Evolutionary conservation across 2,329 filamentous ascomycete species (phyloP), one percentile per base, ranked within the genome.

Genomic region (Aspergillus intermedius): DNA sequence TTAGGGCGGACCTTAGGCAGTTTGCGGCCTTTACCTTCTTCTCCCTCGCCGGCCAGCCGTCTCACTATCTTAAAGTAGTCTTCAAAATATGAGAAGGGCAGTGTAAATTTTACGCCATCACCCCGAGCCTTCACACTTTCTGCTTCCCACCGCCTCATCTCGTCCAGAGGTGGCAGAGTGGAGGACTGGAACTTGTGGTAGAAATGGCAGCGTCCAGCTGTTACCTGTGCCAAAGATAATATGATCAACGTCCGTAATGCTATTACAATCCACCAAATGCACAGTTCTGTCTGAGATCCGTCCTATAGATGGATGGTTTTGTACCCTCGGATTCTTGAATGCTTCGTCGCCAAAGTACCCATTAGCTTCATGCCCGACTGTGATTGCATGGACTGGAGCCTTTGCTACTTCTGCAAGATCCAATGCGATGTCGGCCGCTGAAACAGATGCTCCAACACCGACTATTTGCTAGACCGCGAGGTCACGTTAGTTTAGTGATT

Each of bases 191-290:
- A 82, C 66, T 2, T 70, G 55, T 0, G 76, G 76, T 0, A 82
- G 60, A 54, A 83, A 84, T 0, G 79, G 80, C 0, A 83, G 60
- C 0, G 78, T 78, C 78, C 78, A 84, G 34, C 68, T 73, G 60
- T 82, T 83, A 1, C 82, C 82, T 0, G 82, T 85, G 21, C 79
- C 80, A 49, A 84, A 82, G 50, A 85, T 76, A 53, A 84, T 71
- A 55, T 76, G 59, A 60, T 84, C 81, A 12, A 84, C 76, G 5
- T 40, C n/a, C 1, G n/a, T 19, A 9, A 40, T 40, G 37, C 17
- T 12, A 3, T 17, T 21, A 2, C 37, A 17, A 13, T 40, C 17
- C 9, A 10, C 37, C n/a, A 40, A 9, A 9, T 17, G 17, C 8
- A 40, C 37, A 3, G 17, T 40, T 9, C 37, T 17, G 7, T 40